phyloP scores from a whole-genome alignment of 805 yeast species.

The Barnettozyma wickerhamii region DNA sequence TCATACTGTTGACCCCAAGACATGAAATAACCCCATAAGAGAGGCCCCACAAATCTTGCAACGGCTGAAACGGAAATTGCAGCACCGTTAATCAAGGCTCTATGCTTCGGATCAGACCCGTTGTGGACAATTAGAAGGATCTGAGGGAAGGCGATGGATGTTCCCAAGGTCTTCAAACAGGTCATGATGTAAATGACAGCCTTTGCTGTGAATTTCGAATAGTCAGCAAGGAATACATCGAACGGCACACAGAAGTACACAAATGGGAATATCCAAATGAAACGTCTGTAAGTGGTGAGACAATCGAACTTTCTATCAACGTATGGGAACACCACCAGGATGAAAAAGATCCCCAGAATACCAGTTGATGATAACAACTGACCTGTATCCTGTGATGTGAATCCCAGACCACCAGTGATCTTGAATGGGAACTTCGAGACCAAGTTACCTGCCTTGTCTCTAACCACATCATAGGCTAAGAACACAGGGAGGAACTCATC shows the following conservation, averaged over 20 bases:
- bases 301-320: slow-evolving; percentile 21
- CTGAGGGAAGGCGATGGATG: slow-evolving; percentile 49
- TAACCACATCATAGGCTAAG: slow-evolving; percentile 33
- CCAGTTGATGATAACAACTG: slow-evolving; percentile 20
- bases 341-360: slow-evolving; percentile 16
- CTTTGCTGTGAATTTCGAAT: slow-evolving; percentile 16
- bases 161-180: slow-evolving; percentile 34
- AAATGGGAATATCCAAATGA: slow-evolving; percentile 16
- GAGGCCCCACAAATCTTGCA: slow-evolving; percentile 55
- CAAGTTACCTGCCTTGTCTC: slow-evolving; percentile 12
- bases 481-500: slow-evolving; percentile 55
- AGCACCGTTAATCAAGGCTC: slow-evolving; percentile 58
- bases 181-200: slow-evolving; percentile 25
- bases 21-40: slow-evolving; percentile 48
- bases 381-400: slow-evolving; percentile 18
- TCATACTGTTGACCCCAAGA: slow-evolving; percentile 30
- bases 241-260: slow-evolving; percentile 16
- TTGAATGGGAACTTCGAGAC: slow-evolving; percentile 17
- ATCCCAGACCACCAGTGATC: slow-evolving; percentile 21
- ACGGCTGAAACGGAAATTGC: slow-evolving; percentile 48
- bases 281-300: slow-evolving; percentile 15
- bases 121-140: slow-evolving; percentile 50
- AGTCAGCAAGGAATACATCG: slow-evolving; percentile 17
- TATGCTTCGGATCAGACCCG: slow-evolving; percentile 46
- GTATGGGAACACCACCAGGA: slow-evolving; percentile 17